Base-by-base conservation (phyloP, 192 early-diverging fungal genomes). In the Entomortierella beljakovae region DNA sequence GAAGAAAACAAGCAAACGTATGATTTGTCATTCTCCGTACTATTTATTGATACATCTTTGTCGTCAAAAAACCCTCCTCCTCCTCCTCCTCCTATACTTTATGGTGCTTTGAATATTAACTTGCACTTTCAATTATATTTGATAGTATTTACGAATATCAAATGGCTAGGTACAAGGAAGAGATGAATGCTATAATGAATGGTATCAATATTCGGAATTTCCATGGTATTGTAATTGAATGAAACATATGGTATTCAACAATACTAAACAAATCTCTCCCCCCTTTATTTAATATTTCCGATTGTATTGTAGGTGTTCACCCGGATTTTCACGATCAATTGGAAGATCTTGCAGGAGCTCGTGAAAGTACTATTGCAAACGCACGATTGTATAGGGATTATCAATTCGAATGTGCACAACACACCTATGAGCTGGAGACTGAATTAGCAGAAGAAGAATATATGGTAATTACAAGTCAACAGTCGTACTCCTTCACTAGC, bases 361-460 rank as follows among this genome's bases (percentile, higher is more conserved):
- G 91, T 26, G 72, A 89, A 18, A 70, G 69, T 4, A 83, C 87
- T 29, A 88, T 92, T 56, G 51, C 66, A 11, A 75, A 84, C 33
- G 87, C 87, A 28, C 83, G 86, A 51, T 64, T 91, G 6, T 91
- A 90, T 46, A 80, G 86, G 57, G 90, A 95, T 61, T 93, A 94
- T 67, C 89, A 90, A 57, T 70, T 92, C 43, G 87, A 88, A 51
- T 86, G 89, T 59, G 90, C 92, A n/a, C 87, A 92, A 34, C 70
- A 84, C 23, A 82, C 90, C 15, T 92, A 86, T 61, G 59, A 84
- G 61, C 71, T 84, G 13, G 90, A 92, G 61, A 87, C 87, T 46
- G 84, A 86, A 31, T 65, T 80, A 37, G 86, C 90, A 2, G 88
- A 93, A 57, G 80, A 88, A 62, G 91, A 92, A 34, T 94, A 92